Evolutionary conservation across 1,284 basidiomycete species (phyloP).

Genomic region (Heimioporus retisporus): DNA sequence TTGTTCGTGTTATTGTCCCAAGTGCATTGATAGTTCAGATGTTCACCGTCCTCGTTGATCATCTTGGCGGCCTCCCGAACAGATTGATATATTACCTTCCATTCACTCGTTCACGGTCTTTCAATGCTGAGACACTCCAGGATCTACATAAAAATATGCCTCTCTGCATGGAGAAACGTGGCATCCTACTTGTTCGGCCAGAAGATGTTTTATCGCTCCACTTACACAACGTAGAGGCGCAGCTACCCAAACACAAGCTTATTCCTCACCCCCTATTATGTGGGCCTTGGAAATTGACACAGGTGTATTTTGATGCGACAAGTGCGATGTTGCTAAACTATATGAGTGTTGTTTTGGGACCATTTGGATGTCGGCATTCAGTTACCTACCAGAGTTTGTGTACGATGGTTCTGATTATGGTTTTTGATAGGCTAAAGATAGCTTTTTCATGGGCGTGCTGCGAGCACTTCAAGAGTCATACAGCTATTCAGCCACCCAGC

Average conservation of each 20-base stretch:
- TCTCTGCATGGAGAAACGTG: slow-evolving; percentile 35
- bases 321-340: too few relatives aligned
- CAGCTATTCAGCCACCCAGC: neutral
- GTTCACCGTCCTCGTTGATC: neutral
- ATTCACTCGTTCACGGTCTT: neutral
- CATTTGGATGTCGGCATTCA: too few relatives aligned
- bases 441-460: too few relatives aligned
- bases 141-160: neutral
- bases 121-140: too few relatives aligned
- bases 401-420: too few relatives aligned
- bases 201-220: slow-evolving; percentile 58
- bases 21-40: neutral
- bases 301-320: too few relatives aligned
- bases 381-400: too few relatives aligned
- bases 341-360: too few relatives aligned
- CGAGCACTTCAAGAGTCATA: neutral
- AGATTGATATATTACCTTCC: neutral
- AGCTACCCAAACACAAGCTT: slow-evolving; percentile 20
- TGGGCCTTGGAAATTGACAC: too few relatives aligned
- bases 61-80: neutral
- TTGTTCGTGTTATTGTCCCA: neutral
- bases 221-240: slow-evolving; percentile 13
- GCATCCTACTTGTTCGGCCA: slow-evolving; percentile 57
- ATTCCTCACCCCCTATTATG: too few relatives aligned
- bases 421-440: too few relatives aligned